phyloP scores from a whole-genome alignment of 2,329 filamentous ascomycete species.

The Sporothrix inflata region DNA sequence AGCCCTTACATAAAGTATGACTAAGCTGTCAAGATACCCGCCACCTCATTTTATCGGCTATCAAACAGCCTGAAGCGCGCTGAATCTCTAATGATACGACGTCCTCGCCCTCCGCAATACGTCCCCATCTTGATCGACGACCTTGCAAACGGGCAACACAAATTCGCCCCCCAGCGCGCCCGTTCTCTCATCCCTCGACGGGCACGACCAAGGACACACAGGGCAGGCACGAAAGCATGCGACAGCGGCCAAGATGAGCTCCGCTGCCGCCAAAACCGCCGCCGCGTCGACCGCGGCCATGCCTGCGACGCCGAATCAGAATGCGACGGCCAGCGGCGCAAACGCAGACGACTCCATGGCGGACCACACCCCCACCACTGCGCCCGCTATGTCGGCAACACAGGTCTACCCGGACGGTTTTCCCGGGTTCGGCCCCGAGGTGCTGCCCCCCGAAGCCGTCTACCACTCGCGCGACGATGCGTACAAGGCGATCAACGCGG shows the following conservation, averaged over 20 bases:
- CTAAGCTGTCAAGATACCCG: constrained; percentile 19
- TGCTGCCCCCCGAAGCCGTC: constrained; percentile 23
- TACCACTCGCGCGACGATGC: constrained; percentile 29
- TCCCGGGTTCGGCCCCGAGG: constrained; percentile 28
- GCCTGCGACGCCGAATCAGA: background rate
- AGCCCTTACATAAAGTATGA: background rate
- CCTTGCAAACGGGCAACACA: background rate
- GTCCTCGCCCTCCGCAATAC: background rate
- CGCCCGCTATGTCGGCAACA: constrained; percentile 6
- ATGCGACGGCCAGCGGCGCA: background rate
- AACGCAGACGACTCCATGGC: background rate
- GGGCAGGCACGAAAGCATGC: background rate
- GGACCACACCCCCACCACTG: background rate
- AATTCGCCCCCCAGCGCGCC: background rate
- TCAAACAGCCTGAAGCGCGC: background rate
- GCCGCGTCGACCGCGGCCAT: background rate
- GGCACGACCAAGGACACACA: background rate
- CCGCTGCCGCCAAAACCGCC: constrained; percentile 5
- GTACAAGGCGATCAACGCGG: constrained; percentile 27
- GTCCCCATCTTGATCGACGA: background rate
- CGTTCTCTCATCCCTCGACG: background rate
- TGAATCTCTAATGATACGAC: constrained; percentile 2
- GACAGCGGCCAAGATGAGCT: constrained; percentile 19
- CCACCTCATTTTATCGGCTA: constrained; percentile 14
- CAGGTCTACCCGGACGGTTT: constrained; percentile 26